Base-by-base conservation (phyloP, 257 asterid species). In the Anisodus tanguticus region DNA sequence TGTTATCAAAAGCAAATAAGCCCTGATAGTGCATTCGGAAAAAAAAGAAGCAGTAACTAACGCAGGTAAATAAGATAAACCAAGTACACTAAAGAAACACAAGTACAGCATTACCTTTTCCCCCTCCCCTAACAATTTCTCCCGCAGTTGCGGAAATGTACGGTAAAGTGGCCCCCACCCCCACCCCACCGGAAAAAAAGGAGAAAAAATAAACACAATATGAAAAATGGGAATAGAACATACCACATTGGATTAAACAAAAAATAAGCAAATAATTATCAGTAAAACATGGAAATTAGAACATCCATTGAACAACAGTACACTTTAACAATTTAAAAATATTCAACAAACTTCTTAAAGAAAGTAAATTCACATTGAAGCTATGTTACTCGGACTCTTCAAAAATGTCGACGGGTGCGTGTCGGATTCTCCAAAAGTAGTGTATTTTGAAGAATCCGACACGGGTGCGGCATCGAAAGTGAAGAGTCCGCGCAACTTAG, bases 351-450 rank as follows among this genome's bases (percentile, higher is more conserved):
- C 54, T 37, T 12, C 54, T 39, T 69, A 39, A 41, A 54, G 41
- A 41, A 16, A 69, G 78, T 69, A 31, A 69, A 69, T 69, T 69
- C 78, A 69, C 54, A 69, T 16, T 69, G 78, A 15, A 16, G 78
- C 26, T 16, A 41, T 41, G 35, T 31, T 31, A 31, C 35, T 31
- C 35, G 2, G 35, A 31, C 35, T 31, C 35, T 31, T 31, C 35
- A 31, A 31, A 31, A 31, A 31, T 31, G 35, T 31, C 35, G 2
- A 31, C 35, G 35, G 35, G 35, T 31, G 35, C 35, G 35, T 31
- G 35, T 31, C 35, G 35, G 35, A 31, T 31, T 31, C 35, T 31
- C 35, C 35, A 31, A 31, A 31, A 31, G 35, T 31, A 31, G 35
- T 31, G 35, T 31, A 31, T 31, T 31, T 31, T 31, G 1, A 31